Percentiles rank a stretch among this genome's conserved stretches.
Conservation (phyloP, 192 early-diverging fungal species). For the Umbelopsis ramanniana region DNA sequence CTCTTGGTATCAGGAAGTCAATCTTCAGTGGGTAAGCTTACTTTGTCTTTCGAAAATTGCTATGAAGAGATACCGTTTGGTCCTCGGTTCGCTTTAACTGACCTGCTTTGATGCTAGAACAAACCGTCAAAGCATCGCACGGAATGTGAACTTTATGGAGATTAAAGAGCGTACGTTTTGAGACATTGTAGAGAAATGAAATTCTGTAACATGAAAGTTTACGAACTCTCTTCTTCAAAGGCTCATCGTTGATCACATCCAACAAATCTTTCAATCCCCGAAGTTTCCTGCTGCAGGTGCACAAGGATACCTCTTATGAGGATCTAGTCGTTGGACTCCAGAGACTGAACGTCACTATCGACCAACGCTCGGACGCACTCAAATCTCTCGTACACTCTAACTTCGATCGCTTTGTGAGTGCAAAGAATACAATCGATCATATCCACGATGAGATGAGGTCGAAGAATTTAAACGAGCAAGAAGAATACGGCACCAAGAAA, state of each 20-base stretch:
- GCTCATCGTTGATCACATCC: constrained; percentile 51
- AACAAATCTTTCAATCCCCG: constrained; percentile 63
- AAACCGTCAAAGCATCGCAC: constrained; percentile 11
- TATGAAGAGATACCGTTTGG: too few species aligned
- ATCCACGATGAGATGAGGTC: constrained; percentile 92
- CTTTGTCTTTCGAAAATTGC: not conserved
- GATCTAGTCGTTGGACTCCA: constrained; percentile 82
- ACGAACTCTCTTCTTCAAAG: constrained; percentile 28
- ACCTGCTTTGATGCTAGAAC: constrained; percentile 21
- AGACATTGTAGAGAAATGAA: not conserved
- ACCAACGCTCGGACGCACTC: constrained; percentile 83
- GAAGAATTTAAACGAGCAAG: constrained; percentile 77
- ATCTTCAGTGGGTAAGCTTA: constrained; percentile 34
- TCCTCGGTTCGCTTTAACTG: too few species aligned
- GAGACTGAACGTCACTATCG: constrained; percentile 70
- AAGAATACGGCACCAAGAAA: constrained; percentile 81
- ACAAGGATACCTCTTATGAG: constrained; percentile 82
- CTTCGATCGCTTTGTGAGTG: constrained; percentile 96
- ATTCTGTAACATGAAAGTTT: not conserved
- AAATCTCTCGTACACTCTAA: constrained; percentile 92
- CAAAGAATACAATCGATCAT: constrained; percentile 94
- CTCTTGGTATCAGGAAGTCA: constrained; percentile 49
- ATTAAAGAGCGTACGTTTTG: constrained; percentile 35
- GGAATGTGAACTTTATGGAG: constrained; percentile 25
- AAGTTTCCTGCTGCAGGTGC: constrained; percentile 80